Evolutionary conservation across 2,329 filamentous ascomycete genomes (phyloP), one percentile per base, ranked within the genome.

Genomic region (Monilinia vaccinii-corymbosi): DNA sequence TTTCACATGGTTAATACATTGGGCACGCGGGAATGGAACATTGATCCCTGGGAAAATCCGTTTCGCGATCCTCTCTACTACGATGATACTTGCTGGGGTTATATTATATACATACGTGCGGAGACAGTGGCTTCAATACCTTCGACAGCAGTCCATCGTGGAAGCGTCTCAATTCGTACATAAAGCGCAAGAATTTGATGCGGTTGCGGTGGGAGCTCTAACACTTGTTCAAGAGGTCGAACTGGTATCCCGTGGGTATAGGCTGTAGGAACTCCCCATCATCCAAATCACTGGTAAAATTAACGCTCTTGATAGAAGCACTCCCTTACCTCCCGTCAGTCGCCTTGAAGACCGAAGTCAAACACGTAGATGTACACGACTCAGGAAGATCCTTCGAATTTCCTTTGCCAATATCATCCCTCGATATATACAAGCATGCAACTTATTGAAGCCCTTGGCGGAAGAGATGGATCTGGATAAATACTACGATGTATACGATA

Each of bases 161-260:
- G 84, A 86, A 63, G 84, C 88, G 6, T 83, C 83, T 13, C 75
- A 78, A 0, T 84, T 96, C 65, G 85, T 94, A 49, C 78, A 82
- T 50, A 86, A 84, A 69, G 85, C 91, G 44, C 90, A 95, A 70
- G 84, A 86, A 53, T 91, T 95, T 67, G 91, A 97, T 73, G 83
- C 86, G 45, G 86, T 87, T 25, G 85, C 83, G 45, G 85, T 86
- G 44, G 87, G 89, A 36, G 88, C 89, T 2, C 78, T 96, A 59
- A 85, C 88, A 42, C 81, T 96, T 62, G 87, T 97, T 63, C 92
- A 96, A 72, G 92, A 97, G 74, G 91, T 97, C n/a, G 92, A 97
- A 75, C 80, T 97, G 36, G 91, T 97, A 31, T 95, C 92, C 34
- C 84, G 92, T 67, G 92, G 92, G 25, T 97, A 96, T 73, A 82